Evolutionary conservation across 495 filamentous ascomycete species (phyloP), one percentile per base, ranked within the genome.

Genomic region (Aspergillus olivimuriae): DNA sequence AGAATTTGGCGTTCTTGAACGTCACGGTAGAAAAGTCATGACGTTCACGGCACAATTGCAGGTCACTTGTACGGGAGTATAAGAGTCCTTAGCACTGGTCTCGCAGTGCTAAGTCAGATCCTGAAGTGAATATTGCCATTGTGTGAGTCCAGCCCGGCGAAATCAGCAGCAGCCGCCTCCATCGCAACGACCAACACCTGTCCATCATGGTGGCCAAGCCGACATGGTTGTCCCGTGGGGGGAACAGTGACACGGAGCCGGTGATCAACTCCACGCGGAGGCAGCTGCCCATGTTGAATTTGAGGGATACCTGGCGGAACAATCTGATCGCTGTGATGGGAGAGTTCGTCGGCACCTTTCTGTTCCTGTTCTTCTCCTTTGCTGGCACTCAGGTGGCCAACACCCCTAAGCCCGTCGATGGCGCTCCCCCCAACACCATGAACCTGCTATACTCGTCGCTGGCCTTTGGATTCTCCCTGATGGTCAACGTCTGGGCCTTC

Each of bases 341-440:
- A 40, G 86, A 89, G 64, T 86, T 86, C 49, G 73, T 84, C 5
- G 88, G 88, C 19, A 94, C 88, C 0, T 89, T 87, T 50, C 52
- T 90, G 48, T 94, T 91, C 66, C 72, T 92, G 4, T 83, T 90
- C 65, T 85, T 91, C 48, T 81, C 86, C 24, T 90, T 92, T 55
- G 78, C 78, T 5, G 87, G 77, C 16, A 83, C 87, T 3, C 84
- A 92, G 52, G 80, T 86, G 20, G 80, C 83, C 37, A 84, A 83
- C 53, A 73, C 62, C 0, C 72, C 60, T 1, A 63, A 46, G 51
- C 56, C 55, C 1, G 46, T 48, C 3, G 62, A 58, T 8, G 65
- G 65, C 2, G 58, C 66, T 4, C 44, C 50, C 32, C 65, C 67
- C 2, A 68, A 71, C 45, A 65, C 66, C 1, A 58, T 60, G 1